Evolutionary conservation across 73 alveolate genomes (phyloP).

Genomic region (Tetrahymena elliotti): DNA sequence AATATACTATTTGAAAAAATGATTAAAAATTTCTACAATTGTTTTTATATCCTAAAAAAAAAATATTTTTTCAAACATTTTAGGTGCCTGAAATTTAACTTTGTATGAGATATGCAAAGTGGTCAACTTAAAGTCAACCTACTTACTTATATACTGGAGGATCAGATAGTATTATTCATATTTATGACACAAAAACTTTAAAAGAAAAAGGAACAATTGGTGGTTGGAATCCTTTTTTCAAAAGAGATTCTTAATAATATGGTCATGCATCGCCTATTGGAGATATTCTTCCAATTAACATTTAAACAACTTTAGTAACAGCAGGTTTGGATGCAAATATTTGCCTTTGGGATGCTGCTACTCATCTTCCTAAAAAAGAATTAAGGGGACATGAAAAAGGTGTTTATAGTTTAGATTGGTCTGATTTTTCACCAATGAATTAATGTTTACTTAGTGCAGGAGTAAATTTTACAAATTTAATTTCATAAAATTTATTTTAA

Average conservation of each 20-base stretch:
- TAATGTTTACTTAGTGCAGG: conserved; percentile 76
- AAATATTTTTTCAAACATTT: not conserved
- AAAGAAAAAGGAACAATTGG: conserved; percentile 64
- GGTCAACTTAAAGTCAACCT: conserved; percentile 33
- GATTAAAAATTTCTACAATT: too few species aligned
- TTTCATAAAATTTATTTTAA: conserved; percentile 40
- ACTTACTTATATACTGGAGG: conserved; percentile 80
- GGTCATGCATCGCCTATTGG: conserved; percentile 81
- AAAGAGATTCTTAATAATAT: conserved; percentile 45
- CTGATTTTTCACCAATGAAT: conserved; percentile 53
- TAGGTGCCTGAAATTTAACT: conserved; percentile 39
- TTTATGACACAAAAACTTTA: conserved; percentile 71
- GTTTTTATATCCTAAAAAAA: not conserved
- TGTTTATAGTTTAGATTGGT: conserved; percentile 80
- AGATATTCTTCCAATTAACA: conserved; percentile 75
- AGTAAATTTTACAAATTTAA: not conserved
- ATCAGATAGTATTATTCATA: conserved; percentile 88
- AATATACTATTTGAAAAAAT: too few species aligned
- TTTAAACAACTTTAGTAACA: conserved; percentile 60
- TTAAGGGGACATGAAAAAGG: conserved; percentile 79
- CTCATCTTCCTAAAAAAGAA: conserved; percentile 49
- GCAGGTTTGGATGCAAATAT: conserved; percentile 82
- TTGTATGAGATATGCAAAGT: conserved; percentile 34
- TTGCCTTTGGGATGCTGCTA: conserved; percentile 75
- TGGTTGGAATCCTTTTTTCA: conserved; percentile 81